Percentiles rank a stretch among this genome's conserved stretches.
These are phyloP conservation scores for Septoria linicola DNA, from an alignment of 2,329 filamentous ascomycete species.

Conservation along the genomic window DNA sequence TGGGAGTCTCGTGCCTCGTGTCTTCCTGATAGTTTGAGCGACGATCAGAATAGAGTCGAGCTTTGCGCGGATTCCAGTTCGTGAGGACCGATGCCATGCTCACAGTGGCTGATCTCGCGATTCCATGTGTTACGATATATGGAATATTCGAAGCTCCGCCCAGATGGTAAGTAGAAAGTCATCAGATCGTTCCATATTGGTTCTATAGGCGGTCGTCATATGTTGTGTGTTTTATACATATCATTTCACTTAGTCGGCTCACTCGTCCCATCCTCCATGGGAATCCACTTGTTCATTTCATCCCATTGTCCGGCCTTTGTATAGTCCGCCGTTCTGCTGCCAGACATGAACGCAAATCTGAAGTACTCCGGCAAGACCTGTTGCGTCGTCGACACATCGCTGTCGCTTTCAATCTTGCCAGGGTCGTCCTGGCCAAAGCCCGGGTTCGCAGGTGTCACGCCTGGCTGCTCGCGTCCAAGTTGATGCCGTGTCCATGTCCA, in stretches of 20 bases:
- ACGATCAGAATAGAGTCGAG: too few relatives aligned
- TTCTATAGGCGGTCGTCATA: too few relatives aligned
- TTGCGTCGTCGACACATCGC: slow-evolving; percentile 37
- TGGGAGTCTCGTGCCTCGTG: too few relatives aligned
- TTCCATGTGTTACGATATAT: too few relatives aligned
- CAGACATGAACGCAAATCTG: slow-evolving; percentile 71
- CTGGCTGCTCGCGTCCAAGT: slow-evolving; percentile 13
- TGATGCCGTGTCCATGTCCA: slow-evolving; percentile 39
- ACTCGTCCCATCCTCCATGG: slow-evolving; percentile 62
- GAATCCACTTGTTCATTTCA: slow-evolving; percentile 61
- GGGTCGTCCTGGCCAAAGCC: not conserved
- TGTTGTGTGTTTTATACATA: not conserved
- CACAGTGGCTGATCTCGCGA: too few relatives aligned
- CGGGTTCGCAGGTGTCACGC: slow-evolving; percentile 2
- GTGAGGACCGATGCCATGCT: too few relatives aligned
- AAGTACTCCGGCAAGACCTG: slow-evolving; percentile 65
- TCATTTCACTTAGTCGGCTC: not conserved
- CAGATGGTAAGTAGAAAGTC: too few relatives aligned
- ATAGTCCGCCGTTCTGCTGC: slow-evolving; percentile 65
- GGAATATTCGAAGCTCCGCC: too few relatives aligned
- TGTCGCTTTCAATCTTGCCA: not conserved
- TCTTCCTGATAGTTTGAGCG: too few relatives aligned
- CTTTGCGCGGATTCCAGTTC: too few relatives aligned
- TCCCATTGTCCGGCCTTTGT: slow-evolving; percentile 73
- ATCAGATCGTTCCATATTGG: too few relatives aligned